Conservation (phyloP, 2,329 filamentous ascomycete genomes). For the Diplodia sapinea region DNA sequence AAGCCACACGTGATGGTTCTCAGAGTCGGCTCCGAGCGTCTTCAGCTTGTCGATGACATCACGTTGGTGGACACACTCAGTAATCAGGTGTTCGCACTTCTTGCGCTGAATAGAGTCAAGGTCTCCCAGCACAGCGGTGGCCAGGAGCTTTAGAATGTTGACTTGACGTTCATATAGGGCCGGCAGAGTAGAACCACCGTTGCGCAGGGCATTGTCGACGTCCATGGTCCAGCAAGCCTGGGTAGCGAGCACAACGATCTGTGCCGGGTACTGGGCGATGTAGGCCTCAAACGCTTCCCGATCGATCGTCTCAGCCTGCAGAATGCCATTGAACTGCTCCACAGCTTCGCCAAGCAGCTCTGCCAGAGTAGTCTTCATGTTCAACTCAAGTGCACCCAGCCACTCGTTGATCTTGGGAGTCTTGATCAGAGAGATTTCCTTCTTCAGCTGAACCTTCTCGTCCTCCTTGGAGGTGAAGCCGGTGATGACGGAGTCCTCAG, state of each 20-base stretch:
- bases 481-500: slow-evolving; percentile 86
- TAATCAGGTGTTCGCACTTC: slow-evolving; percentile 98
- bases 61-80: slow-evolving; percentile 96
- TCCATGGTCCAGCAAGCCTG: slow-evolving; percentile 93
- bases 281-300: slow-evolving; percentile 75
- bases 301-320: slow-evolving; percentile 74
- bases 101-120: slow-evolving; percentile 85
- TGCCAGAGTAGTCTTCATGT: slow-evolving; percentile 92
- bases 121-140: slow-evolving; percentile 86
- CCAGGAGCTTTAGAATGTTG: slow-evolving; percentile 81
- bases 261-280: slow-evolving; percentile 83
- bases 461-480: slow-evolving; percentile 96
- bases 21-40: slow-evolving; percentile 72
- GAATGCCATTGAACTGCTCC: slow-evolving; percentile 79
- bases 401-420: slow-evolving; percentile 98
- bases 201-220: slow-evolving; percentile 76
- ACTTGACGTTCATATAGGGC: slow-evolving; percentile 81
- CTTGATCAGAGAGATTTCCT: slow-evolving; percentile 88
- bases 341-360: slow-evolving; percentile 88
- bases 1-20: slow-evolving; percentile 89
- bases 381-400: slow-evolving; percentile 89
- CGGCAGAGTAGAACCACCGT: slow-evolving; percentile 72
- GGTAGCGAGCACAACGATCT: slow-evolving; percentile 92
- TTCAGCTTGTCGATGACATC: slow-evolving; percentile 90
- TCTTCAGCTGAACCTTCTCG: slow-evolving; percentile 85